Conservation (phyloP, 1,139 yeast species). For the Pichia kudriavzevii region DNA sequence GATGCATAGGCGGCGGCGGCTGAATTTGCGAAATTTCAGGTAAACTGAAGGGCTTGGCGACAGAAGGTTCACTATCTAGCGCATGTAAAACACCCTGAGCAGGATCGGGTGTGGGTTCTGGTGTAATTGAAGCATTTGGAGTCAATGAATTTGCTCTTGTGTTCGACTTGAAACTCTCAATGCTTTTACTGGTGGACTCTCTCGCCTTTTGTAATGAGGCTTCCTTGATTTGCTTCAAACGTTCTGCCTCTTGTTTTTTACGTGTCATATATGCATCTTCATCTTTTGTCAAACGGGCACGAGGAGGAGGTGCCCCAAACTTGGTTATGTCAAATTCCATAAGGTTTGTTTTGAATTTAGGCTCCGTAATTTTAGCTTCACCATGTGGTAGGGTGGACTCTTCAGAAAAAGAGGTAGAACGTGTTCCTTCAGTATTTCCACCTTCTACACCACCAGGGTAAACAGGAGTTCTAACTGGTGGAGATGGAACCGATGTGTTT, state of each 20-base stretch:
- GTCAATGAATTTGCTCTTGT: too few species aligned
- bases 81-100: too few species aligned
- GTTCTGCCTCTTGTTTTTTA: conserved; percentile 19
- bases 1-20: conserved; percentile 23
- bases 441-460: too few species aligned
- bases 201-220: conserved; percentile 23
- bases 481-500: neutral
- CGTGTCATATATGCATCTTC: conserved; percentile 19
- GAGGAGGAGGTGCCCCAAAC: conserved; percentile 32
- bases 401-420: too few species aligned
- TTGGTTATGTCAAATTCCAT: conserved; percentile 28
- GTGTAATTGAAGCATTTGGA: too few species aligned
- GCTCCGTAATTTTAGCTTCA: conserved; percentile 21
- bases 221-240: conserved; percentile 23
- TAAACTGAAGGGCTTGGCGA: conserved; percentile 18
- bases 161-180: too few species aligned
- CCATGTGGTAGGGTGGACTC: too few species aligned
- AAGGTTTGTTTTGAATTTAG: conserved; percentile 24
- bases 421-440: too few species aligned
- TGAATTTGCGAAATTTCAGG: conserved; percentile 23
- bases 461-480: neutral
- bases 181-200: conserved; percentile 8
- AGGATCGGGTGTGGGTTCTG: too few species aligned
- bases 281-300: conserved; percentile 20
- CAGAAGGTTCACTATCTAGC: conserved; percentile 1